phyloP scores from a whole-genome alignment of 257 asterid genomes.

The Solanum sitiens region DNA sequence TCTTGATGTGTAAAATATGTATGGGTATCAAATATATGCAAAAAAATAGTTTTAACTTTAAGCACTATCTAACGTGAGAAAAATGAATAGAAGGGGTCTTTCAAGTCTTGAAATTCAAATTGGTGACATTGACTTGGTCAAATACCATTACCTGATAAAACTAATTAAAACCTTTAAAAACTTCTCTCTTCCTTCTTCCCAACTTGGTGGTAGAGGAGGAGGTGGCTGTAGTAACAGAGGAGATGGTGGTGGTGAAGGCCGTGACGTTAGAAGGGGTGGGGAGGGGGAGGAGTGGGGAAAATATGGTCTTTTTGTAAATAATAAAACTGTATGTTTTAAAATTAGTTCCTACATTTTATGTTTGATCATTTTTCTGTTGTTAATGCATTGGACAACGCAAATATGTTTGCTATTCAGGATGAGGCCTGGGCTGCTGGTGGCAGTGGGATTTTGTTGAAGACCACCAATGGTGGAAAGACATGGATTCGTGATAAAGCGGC shows the following conservation, averaged over 20 bases:
- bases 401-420: slow-evolving; percentile 30
- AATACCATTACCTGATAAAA: neutral
- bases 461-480: slow-evolving; percentile 78
- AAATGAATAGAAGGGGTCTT: neutral
- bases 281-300: neutral
- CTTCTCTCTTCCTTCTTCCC: neutral
- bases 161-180: too few relatives aligned
- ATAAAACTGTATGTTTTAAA: neutral
- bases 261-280: neutral
- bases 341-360: neutral
- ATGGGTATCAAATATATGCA: neutral
- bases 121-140: neutral
- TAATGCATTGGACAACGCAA: neutral
- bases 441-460: slow-evolving; percentile 81
- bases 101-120: neutral
- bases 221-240: too few relatives aligned
- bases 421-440: slow-evolving; percentile 99
- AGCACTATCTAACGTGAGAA: neutral
- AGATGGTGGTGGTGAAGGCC: neutral
- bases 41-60: neutral
- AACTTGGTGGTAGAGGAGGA: neutral
- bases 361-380: neutral
- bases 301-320: neutral
- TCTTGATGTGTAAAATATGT: neutral
- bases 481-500: slow-evolving; percentile 96